Base-by-base conservation (phyloP, 495 filamentous ascomycete species). In the Rhypophila decipiens region DNA sequence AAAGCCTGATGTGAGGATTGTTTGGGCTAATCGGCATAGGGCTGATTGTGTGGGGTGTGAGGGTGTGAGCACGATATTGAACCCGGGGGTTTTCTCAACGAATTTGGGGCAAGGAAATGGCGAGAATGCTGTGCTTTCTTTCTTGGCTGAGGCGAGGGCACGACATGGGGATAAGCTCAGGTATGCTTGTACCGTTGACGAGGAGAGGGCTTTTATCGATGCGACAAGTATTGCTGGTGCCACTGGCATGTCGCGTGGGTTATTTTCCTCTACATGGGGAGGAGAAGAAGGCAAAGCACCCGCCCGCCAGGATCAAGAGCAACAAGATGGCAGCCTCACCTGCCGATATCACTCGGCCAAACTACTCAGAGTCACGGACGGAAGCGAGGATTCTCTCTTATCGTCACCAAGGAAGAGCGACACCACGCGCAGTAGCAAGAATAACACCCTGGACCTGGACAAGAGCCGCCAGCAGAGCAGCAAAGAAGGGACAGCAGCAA, bases 121-220 rank as follows among this genome's bases (percentile, higher is more conserved):
- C 13, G 19, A 24, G 24, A 38, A 20, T 7, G 42, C 52, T 9
- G 43, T 94, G 41, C 79, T 85, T 7, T 61, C 66, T 13, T 78
- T 88, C 56, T 64, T 95, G 20, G 74, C 79, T 41, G 62, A 67
- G 5, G 62, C 88, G 48, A 75, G 80, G 56, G 49, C 61, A 2
- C 69, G 64, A n/a, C 74, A 82, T 55, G 71, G 72, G 1, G 71
- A 65, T 0, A 72, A 75, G 33, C 60, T 91, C 19, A 70, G 57
- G 1, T 76, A 90, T 21, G 74, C 81, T 5, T 91, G 89, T 63
- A 86, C 82, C 51, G 75, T 94, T 4, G 88, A 96, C 56, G 86
- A 90, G 40, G 86, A 93, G 53, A 68, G 73, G 15, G 73, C 65
- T 0, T 85, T 80, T 47, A 84, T 93, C 49, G 61, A 18, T 38